phyloP scores from a whole-genome alignment of 1,284 basidiomycete genomes.

The Boletus sp. region DNA sequence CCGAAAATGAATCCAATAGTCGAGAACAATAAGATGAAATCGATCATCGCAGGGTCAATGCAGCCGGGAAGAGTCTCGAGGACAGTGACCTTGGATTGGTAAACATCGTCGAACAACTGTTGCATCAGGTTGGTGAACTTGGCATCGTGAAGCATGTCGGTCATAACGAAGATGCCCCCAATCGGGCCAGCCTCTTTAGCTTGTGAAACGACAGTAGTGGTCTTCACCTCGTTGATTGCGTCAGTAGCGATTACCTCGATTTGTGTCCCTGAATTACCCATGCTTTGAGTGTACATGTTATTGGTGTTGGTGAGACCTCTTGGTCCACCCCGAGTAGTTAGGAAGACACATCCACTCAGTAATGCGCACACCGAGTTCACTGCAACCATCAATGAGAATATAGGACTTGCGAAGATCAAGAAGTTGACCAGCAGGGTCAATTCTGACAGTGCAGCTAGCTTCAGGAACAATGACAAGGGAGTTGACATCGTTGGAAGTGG shows the following conservation, averaged over 20 bases:
- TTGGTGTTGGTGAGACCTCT: slow-evolving; percentile 33
- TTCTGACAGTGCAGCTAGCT: slow-evolving; percentile 6
- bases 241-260: slow-evolving; percentile 35
- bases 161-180: slow-evolving; percentile 39
- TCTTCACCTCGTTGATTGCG: slow-evolving; percentile 25
- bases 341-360: slow-evolving; percentile 40
- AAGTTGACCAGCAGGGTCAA: slow-evolving; percentile 33
- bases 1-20: slow-evolving; percentile 39
- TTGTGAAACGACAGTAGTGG: slow-evolving; percentile 25
- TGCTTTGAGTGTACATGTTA: slow-evolving; percentile 31
- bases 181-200: slow-evolving; percentile 26
- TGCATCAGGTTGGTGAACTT: slow-evolving; percentile 39
- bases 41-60: slow-evolving; percentile 32
- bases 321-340: slow-evolving; percentile 38
- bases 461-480: slow-evolving; percentile 25
- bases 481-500: slow-evolving; percentile 1
- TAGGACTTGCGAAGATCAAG: slow-evolving; percentile 39
- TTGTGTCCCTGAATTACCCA: slow-evolving; percentile 26
- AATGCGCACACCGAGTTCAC: slow-evolving; percentile 38
- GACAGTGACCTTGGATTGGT: slow-evolving; percentile 36
- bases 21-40: slow-evolving; percentile 39
- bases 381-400: slow-evolving; percentile 37
- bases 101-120: slow-evolving; percentile 38
- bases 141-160: slow-evolving; percentile 38
- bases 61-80: slow-evolving; percentile 31